Evolutionary conservation across 176 grass and related monocot genomes (phyloP).

Genomic region (Alloteropsis semialata): DNA sequence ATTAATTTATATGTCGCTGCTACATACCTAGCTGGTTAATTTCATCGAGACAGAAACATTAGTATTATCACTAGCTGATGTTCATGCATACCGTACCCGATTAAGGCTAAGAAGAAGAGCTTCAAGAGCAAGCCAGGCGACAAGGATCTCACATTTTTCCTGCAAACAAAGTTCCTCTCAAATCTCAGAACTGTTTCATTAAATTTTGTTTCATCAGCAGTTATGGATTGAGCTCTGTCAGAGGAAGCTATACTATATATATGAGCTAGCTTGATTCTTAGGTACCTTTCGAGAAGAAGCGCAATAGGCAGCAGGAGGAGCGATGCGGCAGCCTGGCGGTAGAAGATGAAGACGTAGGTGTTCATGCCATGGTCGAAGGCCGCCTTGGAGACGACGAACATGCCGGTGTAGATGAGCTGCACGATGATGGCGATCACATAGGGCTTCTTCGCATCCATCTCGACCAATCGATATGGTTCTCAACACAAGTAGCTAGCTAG

Average conservation of each 20-base stretch:
- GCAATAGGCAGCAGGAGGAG: conserved; percentile 46
- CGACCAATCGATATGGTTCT: background rate
- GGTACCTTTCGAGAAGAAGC: conserved; percentile 28
- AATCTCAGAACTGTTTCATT: background rate
- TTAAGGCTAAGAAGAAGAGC: conserved; percentile 64
- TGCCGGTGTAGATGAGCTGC: conserved; percentile 57
- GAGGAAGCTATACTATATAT: background rate
- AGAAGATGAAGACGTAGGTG: conserved; percentile 80
- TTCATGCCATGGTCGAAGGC: conserved; percentile 58
- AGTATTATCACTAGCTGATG: background rate
- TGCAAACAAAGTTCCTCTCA: background rate
- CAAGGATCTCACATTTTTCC: conserved; percentile 39
- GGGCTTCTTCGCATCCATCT: background rate
- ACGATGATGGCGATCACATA: conserved; percentile 41
- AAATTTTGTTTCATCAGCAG: background rate
- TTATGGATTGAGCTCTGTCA: background rate
- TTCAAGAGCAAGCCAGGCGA: conserved; percentile 36
- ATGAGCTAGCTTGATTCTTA: background rate
- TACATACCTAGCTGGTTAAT: background rate
- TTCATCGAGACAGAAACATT: background rate
- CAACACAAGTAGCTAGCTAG: too few relatives aligned
- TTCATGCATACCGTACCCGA: conserved; percentile 37
- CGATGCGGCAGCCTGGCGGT: conserved; percentile 52
- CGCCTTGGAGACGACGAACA: conserved; percentile 62
- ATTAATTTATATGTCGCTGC: background rate